Conservation (phyloP, 202 grass and related monocot species). For the Saccharum hybrid region DNA sequence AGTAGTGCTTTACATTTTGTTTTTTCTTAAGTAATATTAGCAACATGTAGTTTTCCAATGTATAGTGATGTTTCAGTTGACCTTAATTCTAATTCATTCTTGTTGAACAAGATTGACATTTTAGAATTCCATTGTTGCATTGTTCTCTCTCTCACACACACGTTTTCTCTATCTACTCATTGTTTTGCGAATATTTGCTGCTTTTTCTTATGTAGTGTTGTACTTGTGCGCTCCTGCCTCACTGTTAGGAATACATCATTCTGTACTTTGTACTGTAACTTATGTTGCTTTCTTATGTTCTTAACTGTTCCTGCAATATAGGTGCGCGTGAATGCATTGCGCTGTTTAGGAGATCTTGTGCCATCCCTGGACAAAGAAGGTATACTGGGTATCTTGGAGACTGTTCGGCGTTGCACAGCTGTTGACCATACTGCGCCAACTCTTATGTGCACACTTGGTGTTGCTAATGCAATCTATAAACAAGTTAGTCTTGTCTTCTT, state of each 20-base stretch:
- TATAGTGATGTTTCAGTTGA: conserved; percentile 15
- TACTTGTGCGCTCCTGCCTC: not conserved
- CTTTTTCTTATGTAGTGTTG: not conserved
- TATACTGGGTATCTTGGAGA: conserved; percentile 80
- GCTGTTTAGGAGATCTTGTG: conserved; percentile 96
- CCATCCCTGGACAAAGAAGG: conserved; percentile 83
- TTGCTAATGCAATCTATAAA: conserved; percentile 91
- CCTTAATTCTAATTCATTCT: conserved; percentile 30
- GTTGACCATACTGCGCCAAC: conserved; percentile 96
- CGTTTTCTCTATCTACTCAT: not conserved
- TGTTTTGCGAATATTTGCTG: conserved; percentile 16
- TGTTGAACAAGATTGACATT: conserved; percentile 7
- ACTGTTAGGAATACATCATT: conserved; percentile 14
- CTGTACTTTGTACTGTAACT: conserved; percentile 3
- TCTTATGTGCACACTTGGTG: conserved; percentile 97
- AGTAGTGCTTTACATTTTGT: not conserved
- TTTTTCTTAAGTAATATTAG: conserved; percentile 31
- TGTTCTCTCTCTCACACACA: not conserved
- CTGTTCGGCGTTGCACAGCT: conserved; percentile 79
- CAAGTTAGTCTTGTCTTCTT: conserved; percentile 63
- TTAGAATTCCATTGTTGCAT: conserved; percentile 12
- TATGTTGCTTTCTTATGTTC: conserved; percentile 41
- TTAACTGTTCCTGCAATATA: conserved; percentile 49
- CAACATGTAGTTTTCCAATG: not conserved
- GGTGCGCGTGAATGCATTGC: conserved; percentile 95